Base-by-base conservation (phyloP, 1,139 yeast genomes). In the Maudiozyma humilis region DNA sequence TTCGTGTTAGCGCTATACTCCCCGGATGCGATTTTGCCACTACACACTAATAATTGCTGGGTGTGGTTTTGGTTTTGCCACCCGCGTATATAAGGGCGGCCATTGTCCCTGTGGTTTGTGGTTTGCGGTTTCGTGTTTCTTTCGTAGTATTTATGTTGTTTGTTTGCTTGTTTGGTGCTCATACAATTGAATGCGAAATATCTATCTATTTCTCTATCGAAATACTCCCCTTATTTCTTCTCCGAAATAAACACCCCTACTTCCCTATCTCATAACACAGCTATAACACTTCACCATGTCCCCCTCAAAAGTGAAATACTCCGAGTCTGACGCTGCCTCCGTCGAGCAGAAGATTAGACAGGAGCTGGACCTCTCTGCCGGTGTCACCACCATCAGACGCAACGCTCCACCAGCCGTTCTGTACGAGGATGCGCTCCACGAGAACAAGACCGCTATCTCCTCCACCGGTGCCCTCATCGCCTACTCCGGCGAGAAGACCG, bases 401-500 rank as follows among this genome's bases (percentile, higher is more conserved):
- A 91, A 91, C 65, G 88, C 97, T 46, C 86, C 96, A 37, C 87
- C 91, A 38, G 95, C 97, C 55, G 77, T 87, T 44, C 75, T 91
- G 54, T 91, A 91, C 71, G 97, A 91, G 68, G 98, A 91, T 66
- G 97, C 95, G 53, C 76, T 91, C 53, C 64, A 70, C 50, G 98
- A 91, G 70, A 77, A 76, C 59, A 93, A 95, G 50, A 89, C 97
- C 41, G 89, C 95, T 47, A 84, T 91, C 58, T 82, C 95, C 19
- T 82, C 95, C 38, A 77, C 95, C 44, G 98, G 98, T 65, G 96
- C 97, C 45, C 75, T 91, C 55, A 83, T 91, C 70, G 97, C 98
- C 46, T 88, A 81, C 70, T 87, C 96, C 27, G 98, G 98, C 64
- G 74, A 78, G 59, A 91, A 91, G 73, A 91, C 97, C 47, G 98